Percentiles rank a stretch among this genome's conserved stretches.
These are phyloP conservation scores for Nephelium lappaceum DNA, from an alignment of 345 rosid species.

Conservation along the genomic window DNA sequence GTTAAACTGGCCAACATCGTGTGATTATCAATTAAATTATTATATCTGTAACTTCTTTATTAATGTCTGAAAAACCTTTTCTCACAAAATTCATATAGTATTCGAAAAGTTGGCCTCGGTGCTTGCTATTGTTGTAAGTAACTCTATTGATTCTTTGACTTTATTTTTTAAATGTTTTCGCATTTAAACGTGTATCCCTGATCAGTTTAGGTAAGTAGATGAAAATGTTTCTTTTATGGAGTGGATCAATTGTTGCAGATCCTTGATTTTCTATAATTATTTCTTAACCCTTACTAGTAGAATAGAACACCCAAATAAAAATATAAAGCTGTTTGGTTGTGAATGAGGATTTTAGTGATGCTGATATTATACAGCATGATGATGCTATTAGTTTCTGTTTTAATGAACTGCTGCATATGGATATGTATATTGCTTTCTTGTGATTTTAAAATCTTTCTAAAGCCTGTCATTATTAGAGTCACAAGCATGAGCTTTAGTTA, in stretches of 20 bases:
- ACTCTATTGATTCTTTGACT: neutral
- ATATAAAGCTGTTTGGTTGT: neutral
- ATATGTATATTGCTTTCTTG: neutral
- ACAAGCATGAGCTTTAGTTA: neutral
- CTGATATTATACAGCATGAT: neutral
- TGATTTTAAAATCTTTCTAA: slow-evolving; percentile 6
- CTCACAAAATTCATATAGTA: neutral
- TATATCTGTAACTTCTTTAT: neutral
- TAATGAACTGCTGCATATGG: neutral
- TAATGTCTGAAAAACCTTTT: neutral
- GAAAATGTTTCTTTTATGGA: neutral
- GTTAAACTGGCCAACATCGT: neutral
- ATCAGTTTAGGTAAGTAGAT: neutral
- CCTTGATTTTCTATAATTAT: neutral
- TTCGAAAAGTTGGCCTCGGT: neutral
- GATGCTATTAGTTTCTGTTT: neutral
- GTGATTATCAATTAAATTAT: neutral
- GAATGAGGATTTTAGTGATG: neutral
- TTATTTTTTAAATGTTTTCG: neutral
- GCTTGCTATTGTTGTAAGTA: neutral
- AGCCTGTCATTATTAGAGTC: slow-evolving; percentile 9
- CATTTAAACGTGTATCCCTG: neutral
- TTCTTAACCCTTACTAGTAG: neutral
- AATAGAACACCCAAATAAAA: neutral
- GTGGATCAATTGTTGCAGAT: neutral